phyloP scores from a whole-genome alignment of 805 yeast species.

The Wickerhamomyces alni region DNA sequence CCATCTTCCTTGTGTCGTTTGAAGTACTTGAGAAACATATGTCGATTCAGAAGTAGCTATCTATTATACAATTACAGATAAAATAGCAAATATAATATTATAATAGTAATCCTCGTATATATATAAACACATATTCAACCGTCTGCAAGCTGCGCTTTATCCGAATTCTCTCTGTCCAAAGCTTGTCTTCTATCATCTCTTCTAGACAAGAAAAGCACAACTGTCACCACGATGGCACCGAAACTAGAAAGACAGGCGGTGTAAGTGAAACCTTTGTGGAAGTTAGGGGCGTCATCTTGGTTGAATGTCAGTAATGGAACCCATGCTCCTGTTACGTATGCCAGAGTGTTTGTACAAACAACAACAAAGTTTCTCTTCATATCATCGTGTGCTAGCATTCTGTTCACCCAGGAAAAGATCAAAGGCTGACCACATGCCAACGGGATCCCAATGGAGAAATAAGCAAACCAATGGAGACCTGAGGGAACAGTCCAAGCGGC shows the following conservation, averaged over 20 bases:
- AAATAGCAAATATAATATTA: no score
- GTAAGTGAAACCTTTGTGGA: conserved; percentile 30
- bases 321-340: conserved; percentile 33
- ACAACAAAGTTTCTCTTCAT: conserved; percentile 26
- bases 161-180: background rate
- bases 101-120: no score
- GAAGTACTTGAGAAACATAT: no score
- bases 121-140: no score
- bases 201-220: background rate
- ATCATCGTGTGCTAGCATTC: conserved; percentile 28
- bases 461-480: conserved; percentile 43
- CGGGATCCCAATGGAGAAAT: conserved; percentile 41
- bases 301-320: conserved; percentile 34
- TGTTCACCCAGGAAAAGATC: conserved; percentile 47
- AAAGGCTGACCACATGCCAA: conserved; percentile 47
- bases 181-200: background rate
- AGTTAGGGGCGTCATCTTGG: conserved; percentile 27
- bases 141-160: background rate
- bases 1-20: no score
- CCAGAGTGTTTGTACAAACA: conserved; percentile 31
- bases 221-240: conserved; percentile 20
- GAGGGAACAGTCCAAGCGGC: conserved; percentile 40
- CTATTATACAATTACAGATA: no score
- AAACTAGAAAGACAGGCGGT: conserved; percentile 26
- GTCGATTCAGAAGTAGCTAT: no score